phyloP scores from a whole-genome alignment of 768 basidiomycete species.

The Chlorophyllum brunneum region DNA sequence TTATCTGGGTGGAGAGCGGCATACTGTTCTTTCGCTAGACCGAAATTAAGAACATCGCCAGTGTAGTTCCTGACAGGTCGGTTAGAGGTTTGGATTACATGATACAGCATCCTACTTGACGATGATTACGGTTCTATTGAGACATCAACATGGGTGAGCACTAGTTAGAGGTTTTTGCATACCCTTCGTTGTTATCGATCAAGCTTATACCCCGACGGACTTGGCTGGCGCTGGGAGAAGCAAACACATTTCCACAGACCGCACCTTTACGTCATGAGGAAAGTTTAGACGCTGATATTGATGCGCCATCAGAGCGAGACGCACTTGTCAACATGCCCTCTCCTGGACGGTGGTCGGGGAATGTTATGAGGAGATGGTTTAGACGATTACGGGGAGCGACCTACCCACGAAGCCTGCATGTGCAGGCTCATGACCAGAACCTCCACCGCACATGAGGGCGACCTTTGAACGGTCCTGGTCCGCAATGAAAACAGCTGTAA shows the following conservation, averaged over 20 bases:
- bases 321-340: slow-evolving; percentile 75
- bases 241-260: slow-evolving; percentile 87
- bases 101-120: slow-evolving; percentile 55
- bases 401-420: slow-evolving; percentile 87
- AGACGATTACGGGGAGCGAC: background rate
- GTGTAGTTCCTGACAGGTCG: slow-evolving; percentile 69
- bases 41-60: slow-evolving; percentile 89
- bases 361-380: background rate
- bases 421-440: slow-evolving; percentile 88
- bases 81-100: background rate
- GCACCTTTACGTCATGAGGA: slow-evolving; percentile 37
- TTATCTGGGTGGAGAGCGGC: slow-evolving; percentile 66
- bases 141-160: background rate
- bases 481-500: slow-evolving; percentile 58
- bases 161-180: slow-evolving; percentile 16
- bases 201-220: slow-evolving; percentile 79
- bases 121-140: slow-evolving; percentile 67
- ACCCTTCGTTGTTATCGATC: slow-evolving; percentile 71
- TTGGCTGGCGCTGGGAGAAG: slow-evolving; percentile 84
- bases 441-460: slow-evolving; percentile 78
- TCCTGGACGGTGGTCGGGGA: no score
- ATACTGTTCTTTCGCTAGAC: slow-evolving; percentile 83
- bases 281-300: background rate
- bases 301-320: background rate
- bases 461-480: slow-evolving; percentile 62